Percentiles rank a stretch among this genome's conserved stretches.
Conservation (phyloP, 176 grass and related monocot genomes). For the Carex myosuroides region DNA sequence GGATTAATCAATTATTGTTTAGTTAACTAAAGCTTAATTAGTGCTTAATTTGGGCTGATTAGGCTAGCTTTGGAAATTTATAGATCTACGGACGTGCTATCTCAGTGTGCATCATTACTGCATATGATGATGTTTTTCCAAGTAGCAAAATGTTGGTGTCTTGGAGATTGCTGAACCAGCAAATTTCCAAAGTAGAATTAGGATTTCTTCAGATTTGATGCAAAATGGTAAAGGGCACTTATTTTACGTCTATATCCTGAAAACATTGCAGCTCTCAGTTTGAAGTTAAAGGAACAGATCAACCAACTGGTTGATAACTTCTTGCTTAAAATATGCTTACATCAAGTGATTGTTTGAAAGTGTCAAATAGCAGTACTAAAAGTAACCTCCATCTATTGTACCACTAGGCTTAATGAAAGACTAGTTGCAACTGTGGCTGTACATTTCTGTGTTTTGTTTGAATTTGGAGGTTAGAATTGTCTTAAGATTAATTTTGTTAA, state of each 20-base stretch:
- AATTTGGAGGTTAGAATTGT: background rate
- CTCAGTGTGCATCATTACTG: background rate
- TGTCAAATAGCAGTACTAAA: background rate
- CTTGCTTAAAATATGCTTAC: background rate
- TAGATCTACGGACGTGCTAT: background rate
- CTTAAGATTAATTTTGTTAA: background rate
- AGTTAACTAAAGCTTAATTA: background rate
- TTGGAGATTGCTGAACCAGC: background rate
- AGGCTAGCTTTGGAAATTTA: background rate
- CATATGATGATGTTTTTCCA: background rate
- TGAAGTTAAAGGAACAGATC: background rate
- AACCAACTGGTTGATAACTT: background rate
- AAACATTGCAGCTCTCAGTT: constrained; percentile 1
- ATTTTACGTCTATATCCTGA: background rate
- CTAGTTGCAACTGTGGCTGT: background rate
- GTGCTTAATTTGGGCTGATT: background rate
- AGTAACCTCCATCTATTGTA: background rate
- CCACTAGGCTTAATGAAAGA: background rate
- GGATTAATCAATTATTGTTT: background rate
- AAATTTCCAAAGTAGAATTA: background rate
- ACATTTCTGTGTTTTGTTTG: background rate
- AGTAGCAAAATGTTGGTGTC: background rate
- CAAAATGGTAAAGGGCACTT: no score
- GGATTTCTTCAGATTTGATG: background rate
- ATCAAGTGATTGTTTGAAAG: background rate